Evolutionary conservation across 2,329 filamentous ascomycete species (phyloP), one percentile per base, ranked within the genome.

Genomic region (Fusarium sp.): DNA sequence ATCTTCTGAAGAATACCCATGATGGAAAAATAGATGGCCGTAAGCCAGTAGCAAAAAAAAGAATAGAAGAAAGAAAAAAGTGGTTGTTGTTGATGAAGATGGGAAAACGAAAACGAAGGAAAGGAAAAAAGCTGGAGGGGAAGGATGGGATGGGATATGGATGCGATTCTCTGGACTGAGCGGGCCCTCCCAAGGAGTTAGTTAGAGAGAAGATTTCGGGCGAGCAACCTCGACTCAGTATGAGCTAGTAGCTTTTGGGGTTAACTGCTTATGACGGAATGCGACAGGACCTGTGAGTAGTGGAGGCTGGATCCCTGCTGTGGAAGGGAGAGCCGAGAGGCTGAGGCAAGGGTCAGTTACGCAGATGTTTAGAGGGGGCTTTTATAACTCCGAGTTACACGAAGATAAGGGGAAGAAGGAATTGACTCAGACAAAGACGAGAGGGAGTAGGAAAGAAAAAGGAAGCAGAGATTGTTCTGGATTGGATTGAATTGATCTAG

Each of bases 1-100:
- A 97, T 97, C 64, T 78, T 80, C 51, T 75, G 71, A 60, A 78
- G 58, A 69, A 76, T 57, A 65, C 72, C 72, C 78, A 79, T 79
- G 55, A 55, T 46, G 27, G 55, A 69, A 46, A 27, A 59, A 55
- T 23, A 46, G 21, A 48, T 59, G 55, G 54, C 69, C 59, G 34
- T 37, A 37, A 37, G 34, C 34, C 34, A 37, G 34, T 37, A 37
- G 18, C 46, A 28, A 34, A 27, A 58, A 34, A 34, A 23, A 47
- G 41, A 53, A 43, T n/a, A 43, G 49, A 25, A 47, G 47, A 34
- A 34, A n/a, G 42, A 53, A 43, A 20, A 25, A 54, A 28, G 34
- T 28, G 49, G 47, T 50, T 59, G 21, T 30, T 30, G 32, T 49
- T 46, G 42, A 23, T 34, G 58, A 41, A 59, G 57, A 27, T 53